phyloP scores from a whole-genome alignment of 139 green algal genomes.

The Chlamydomonas schloesseri region DNA sequence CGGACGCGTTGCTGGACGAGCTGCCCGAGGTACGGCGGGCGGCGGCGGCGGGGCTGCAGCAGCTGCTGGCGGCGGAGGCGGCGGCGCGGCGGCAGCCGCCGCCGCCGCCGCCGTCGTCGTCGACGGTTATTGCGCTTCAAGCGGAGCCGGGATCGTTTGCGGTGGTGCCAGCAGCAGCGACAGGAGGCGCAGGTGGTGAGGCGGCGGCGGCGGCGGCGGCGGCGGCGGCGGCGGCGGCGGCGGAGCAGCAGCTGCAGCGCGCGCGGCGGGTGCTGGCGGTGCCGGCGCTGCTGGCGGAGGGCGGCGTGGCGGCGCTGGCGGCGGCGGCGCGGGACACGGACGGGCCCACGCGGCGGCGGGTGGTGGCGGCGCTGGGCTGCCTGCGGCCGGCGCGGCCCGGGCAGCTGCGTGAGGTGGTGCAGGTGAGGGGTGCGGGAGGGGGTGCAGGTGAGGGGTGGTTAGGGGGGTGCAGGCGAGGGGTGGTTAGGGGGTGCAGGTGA shows the following conservation, averaged over 20 bases:
- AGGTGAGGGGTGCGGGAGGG: background rate
- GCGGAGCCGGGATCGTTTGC: too few species aligned
- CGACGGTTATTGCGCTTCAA: too few species aligned
- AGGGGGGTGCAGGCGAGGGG: background rate
- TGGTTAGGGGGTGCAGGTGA: background rate
- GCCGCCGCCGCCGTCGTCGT: too few species aligned
- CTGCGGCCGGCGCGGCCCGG: background rate
- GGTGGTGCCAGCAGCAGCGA: too few species aligned
- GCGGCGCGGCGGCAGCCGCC: too few species aligned
- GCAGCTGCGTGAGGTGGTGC: slow-evolving; percentile 20
- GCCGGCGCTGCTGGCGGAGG: slow-evolving; percentile 22
- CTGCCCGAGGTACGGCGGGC: slow-evolving; percentile 19
- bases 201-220: background rate
- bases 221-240: too few species aligned
- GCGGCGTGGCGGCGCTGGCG: background rate
- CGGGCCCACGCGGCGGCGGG: background rate
- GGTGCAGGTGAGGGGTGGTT: too few species aligned
- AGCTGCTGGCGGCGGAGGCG: background rate
- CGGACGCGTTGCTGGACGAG: slow-evolving; percentile 17
- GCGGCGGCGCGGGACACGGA: slow-evolving; percentile 18
- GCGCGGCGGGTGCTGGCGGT: background rate
- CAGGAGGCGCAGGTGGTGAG: too few species aligned
- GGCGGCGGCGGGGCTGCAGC: background rate
- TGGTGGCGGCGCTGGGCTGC: background rate
- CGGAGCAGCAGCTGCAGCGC: background rate